Conservation (phyloP, 139 green algal species). For the Yamagishiella unicocca region DNA sequence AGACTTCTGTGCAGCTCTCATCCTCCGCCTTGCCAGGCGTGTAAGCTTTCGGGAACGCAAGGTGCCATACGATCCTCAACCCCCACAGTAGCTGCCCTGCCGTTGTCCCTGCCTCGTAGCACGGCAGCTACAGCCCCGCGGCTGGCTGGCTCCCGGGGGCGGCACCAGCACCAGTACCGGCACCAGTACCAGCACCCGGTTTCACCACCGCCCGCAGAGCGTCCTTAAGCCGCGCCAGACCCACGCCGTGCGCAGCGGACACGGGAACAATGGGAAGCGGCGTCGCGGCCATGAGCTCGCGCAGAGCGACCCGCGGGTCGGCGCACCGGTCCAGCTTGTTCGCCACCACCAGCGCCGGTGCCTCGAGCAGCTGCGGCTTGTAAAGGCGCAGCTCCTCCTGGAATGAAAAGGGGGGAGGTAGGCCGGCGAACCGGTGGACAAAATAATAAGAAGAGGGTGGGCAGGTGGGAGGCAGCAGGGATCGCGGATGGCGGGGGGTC, state of each 20-base stretch:
- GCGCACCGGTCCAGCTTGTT: constrained; percentile 76
- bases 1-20: too few relatives aligned
- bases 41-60: too few relatives aligned
- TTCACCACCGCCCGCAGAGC: constrained; percentile 22
- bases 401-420: neutral
- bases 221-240: constrained; percentile 42
- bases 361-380: constrained; percentile 44
- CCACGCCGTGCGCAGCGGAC: constrained; percentile 41
- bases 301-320: constrained; percentile 42
- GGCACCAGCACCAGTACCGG: too few relatives aligned
- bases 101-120: neutral
- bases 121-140: neutral
- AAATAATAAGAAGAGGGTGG: neutral
- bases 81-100: neutral
- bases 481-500: neutral
- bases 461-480: neutral
- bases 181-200: too few relatives aligned
- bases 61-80: too few relatives aligned
- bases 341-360: constrained; percentile 71
- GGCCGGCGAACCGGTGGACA: neutral
- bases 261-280: constrained; percentile 57
- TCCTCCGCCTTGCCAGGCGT: too few relatives aligned
- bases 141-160: too few relatives aligned
- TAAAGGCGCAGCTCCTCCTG: constrained; percentile 73
- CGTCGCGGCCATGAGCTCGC: constrained; percentile 40